Percentiles rank a stretch among this genome's conserved stretches.
Conservation (phyloP, 805 yeast species). For the Myxozyma mucilagina region DNA sequence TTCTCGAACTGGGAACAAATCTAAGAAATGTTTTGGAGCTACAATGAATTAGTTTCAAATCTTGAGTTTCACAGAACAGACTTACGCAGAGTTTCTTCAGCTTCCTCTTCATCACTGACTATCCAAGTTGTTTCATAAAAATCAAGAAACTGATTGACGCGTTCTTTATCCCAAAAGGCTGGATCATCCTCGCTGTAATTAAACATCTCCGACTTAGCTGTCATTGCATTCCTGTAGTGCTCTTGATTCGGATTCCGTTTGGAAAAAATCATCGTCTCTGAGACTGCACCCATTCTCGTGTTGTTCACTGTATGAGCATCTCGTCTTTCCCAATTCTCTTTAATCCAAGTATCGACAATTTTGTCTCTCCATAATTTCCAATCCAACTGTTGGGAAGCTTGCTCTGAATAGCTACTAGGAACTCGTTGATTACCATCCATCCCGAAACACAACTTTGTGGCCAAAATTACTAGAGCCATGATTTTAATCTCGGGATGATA, state of each 20-base stretch:
- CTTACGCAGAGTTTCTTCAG: slow-evolving; percentile 13
- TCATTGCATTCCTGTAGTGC: background rate
- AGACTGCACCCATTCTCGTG: slow-evolving; percentile 9
- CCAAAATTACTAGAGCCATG: slow-evolving; percentile 21
- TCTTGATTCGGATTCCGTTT: background rate
- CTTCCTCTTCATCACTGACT: slow-evolving; percentile 17
- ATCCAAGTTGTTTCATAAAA: slow-evolving; percentile 24
- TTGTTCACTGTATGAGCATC: slow-evolving; percentile 2
- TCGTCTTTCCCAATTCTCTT: slow-evolving; percentile 5
- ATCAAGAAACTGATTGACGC: slow-evolving; percentile 16
- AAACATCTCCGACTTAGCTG: background rate
- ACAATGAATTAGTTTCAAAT: background rate
- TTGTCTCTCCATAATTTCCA: slow-evolving; percentile 26
- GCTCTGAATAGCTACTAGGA: slow-evolving; percentile 14
- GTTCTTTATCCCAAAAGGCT: slow-evolving; percentile 18
- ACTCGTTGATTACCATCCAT: slow-evolving; percentile 21
- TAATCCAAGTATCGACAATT: slow-evolving; percentile 4
- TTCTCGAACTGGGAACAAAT: slow-evolving; percentile 18
- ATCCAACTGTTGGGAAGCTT: slow-evolving; percentile 21
- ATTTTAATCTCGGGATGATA: slow-evolving; percentile 26
- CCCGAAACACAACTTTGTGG: slow-evolving; percentile 31
- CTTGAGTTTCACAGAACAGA: background rate
- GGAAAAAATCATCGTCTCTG: slow-evolving; percentile 6
- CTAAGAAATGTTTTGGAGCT: slow-evolving; percentile 17
- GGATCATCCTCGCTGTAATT: slow-evolving; percentile 12